Evolutionary conservation across 1,284 basidiomycete species (phyloP).

Genomic region (Cryptococcus wingfieldii): DNA sequence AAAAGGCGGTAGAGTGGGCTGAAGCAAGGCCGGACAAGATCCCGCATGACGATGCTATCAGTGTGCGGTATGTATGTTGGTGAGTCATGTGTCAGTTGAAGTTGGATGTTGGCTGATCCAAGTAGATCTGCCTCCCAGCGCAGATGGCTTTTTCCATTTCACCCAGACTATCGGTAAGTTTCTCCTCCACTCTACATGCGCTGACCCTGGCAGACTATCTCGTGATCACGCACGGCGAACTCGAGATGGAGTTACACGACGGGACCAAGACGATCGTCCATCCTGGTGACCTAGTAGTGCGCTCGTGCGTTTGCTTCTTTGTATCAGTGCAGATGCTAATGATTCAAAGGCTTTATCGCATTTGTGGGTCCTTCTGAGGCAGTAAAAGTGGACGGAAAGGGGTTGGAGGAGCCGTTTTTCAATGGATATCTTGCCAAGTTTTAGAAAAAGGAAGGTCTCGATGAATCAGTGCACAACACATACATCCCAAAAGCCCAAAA

Average conservation of each 20-base stretch:
- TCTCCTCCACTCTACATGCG: background rate
- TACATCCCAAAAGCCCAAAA: too few species aligned
- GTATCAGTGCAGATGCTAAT: background rate
- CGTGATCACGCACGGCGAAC: constrained; percentile 12
- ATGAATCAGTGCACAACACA: too few species aligned
- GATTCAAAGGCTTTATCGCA: constrained; percentile 5
- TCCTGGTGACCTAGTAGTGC: constrained; percentile 11
- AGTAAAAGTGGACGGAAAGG: constrained; percentile 9
- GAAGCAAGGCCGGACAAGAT: constrained; percentile 4
- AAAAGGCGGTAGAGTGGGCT: constrained; percentile 9
- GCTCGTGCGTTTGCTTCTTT: constrained; percentile 9
- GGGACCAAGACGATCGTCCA: constrained; percentile 11
- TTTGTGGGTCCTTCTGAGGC: constrained; percentile 7
- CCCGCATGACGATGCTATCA: constrained; percentile 9
- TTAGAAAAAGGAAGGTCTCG: background rate
- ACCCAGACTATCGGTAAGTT: constrained; percentile 13
- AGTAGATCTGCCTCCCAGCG: constrained; percentile 10
- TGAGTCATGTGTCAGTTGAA: constrained; percentile 3
- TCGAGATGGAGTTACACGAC: constrained; percentile 13
- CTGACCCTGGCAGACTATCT: constrained; percentile 9
- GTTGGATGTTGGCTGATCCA: background rate
- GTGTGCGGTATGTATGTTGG: constrained; percentile 14
- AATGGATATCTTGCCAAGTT: constrained; percentile 12
- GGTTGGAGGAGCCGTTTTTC: constrained; percentile 11
- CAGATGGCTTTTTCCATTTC: constrained; percentile 5